Base-by-base conservation (phyloP, 176 grass and related monocot genomes). In the Oryza nivara region DNA sequence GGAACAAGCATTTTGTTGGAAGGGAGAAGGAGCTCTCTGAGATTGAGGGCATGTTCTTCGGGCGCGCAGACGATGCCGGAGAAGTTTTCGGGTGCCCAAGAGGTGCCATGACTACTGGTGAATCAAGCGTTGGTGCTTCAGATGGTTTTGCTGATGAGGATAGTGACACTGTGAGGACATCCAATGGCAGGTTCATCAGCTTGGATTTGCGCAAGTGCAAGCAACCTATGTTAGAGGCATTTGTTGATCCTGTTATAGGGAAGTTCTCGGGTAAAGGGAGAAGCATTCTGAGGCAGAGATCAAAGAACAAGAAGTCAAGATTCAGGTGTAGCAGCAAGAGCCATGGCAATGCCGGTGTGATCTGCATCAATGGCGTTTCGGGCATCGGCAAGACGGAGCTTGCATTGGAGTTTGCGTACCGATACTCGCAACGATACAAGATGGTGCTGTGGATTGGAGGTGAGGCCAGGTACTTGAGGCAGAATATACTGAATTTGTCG, bases 381-480 rank as follows among this genome's bases (percentile, higher is more conserved):
- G 93, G 96, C 30, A 95, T 93, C 9, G 96, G 96, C 75, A 98
- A 98, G 82, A 93, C 96, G 9, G 96, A 98, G 78, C 61, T 98
- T 22, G 89, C 91, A 69, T 85, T 98, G 77, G 93, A 98, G 63
- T 98, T 98, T 82, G 86, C 96, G 8, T 94, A 92, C 60, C 86
- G 93, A 48, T 98, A 84, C 68, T 83, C 96, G 5, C 96, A 95
- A 67, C 83, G 96, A 81, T 98, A 98, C 91, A 98, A 95, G 86
- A 92, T 94, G 96, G 93, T 98, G 12, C 20, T 98, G 47, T 98
- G 96, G 96, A 85, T 98, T 25, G 93, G 93, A 79, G 96, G 96
- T 2, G 93, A 98, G 32, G 88, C 93, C 17, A 89, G 88, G 69
- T 94, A 92, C 73, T 80, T 98, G 34, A 88, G 96, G 49, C 93